These are phyloP conservation scores for Hymenoscyphus fraxineus DNA, from an alignment of 2,329 filamentous ascomycete genomes.

Conservation along the genomic window DNA sequence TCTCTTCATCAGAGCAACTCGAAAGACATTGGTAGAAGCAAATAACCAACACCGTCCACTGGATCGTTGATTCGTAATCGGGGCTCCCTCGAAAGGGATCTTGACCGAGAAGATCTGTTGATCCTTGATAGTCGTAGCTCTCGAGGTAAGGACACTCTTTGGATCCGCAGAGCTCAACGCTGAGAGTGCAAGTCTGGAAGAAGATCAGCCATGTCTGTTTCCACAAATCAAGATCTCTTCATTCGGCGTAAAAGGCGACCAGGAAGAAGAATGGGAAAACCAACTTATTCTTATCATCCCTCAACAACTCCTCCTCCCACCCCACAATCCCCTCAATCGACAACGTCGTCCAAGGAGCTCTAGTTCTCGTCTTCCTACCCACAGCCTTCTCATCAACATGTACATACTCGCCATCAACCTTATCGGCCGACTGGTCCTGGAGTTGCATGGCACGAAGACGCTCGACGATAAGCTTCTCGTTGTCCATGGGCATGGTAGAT, in stretches of 20 bases:
- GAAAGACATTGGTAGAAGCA: conserved; percentile 85
- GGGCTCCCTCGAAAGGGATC: conserved; percentile 76
- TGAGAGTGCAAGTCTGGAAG: conserved; percentile 64
- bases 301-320: conserved; percentile 60
- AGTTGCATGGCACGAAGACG: conserved; percentile 45
- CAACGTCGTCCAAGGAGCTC: conserved; percentile 40
- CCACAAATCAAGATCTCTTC: too few relatives aligned
- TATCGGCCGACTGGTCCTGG: conserved; percentile 32
- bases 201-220: background rate
- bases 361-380: conserved; percentile 26
- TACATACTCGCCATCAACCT: conserved; percentile 46
- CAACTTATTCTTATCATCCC: conserved; percentile 63
- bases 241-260: too few relatives aligned
- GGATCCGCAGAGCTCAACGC: conserved; percentile 68
- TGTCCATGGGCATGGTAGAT: conserved; percentile 23
- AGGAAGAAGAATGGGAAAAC: background rate
- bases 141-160: conserved; percentile 61
- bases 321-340: conserved; percentile 48
- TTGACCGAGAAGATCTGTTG: conserved; percentile 79
- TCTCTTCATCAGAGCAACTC: conserved; percentile 81
- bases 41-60: conserved; percentile 91
- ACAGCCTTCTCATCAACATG: conserved; percentile 44
- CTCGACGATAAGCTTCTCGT: conserved; percentile 43
- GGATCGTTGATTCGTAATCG: conserved; percentile 78
- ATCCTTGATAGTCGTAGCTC: conserved; percentile 60